These are phyloP conservation scores for Trichosporon inkin DNA, from an alignment of 1,284 basidiomycete species.

Conservation along the genomic window DNA sequence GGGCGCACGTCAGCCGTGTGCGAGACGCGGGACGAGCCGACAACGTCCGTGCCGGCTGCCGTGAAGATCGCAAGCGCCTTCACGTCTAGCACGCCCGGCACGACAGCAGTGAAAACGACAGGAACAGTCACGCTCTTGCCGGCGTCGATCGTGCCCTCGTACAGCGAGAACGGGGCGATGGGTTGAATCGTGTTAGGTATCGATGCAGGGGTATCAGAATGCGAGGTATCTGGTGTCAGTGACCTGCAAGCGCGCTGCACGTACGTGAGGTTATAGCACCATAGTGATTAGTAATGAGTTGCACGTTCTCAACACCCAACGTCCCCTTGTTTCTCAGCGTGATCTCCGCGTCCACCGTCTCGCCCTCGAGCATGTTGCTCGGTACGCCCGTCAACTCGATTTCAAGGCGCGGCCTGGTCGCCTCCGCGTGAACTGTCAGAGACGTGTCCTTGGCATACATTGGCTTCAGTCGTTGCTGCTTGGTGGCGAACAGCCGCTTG, in stretches of 20 bases:
- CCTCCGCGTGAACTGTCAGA: slow-evolving; percentile 44
- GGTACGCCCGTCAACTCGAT: slow-evolving; percentile 34
- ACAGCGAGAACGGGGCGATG: slow-evolving; percentile 19
- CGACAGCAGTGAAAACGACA: slow-evolving; percentile 23
- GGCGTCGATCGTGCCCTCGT: slow-evolving; percentile 23
- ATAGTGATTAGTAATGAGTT: slow-evolving; percentile 33
- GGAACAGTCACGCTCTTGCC: slow-evolving; percentile 28
- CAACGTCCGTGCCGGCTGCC: slow-evolving; percentile 16
- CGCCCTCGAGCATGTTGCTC: slow-evolving; percentile 37
- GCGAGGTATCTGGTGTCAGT: slow-evolving; percentile 20
- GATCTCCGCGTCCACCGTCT: slow-evolving; percentile 30
- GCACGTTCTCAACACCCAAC: slow-evolving; percentile 32
- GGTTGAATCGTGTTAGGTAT: slow-evolving; percentile 30
- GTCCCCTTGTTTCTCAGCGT: slow-evolving; percentile 43
- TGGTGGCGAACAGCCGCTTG: slow-evolving; percentile 49
- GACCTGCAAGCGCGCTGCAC: background rate
- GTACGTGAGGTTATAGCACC: slow-evolving; percentile 21
- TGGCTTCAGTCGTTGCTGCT: slow-evolving; percentile 46
- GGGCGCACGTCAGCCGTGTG: slow-evolving; percentile 24
- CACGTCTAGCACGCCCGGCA: slow-evolving; percentile 27
- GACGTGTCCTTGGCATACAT: slow-evolving; percentile 51
- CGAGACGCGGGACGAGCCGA: slow-evolving; percentile 19
- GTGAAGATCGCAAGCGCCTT: slow-evolving; percentile 30
- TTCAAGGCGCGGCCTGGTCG: slow-evolving; percentile 40
- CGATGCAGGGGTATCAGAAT: slow-evolving; percentile 20